Evolutionary conservation across 805 yeast species (phyloP).

Genomic region (Candida coleopterorum): DNA sequence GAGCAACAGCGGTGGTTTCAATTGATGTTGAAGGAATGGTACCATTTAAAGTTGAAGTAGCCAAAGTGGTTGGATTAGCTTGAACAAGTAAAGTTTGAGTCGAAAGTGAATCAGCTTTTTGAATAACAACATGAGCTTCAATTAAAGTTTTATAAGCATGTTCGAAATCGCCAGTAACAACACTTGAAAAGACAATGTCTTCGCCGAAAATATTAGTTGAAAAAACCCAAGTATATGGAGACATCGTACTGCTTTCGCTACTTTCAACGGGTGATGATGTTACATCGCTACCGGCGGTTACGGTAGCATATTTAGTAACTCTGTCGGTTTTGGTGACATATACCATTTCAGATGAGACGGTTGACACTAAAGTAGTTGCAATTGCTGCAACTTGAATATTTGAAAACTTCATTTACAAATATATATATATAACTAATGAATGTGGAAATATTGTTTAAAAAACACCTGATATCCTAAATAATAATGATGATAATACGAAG

Average conservation of each 20-base stretch:
- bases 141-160: constrained; percentile 12
- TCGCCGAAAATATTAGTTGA: constrained; percentile 7
- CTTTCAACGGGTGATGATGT: constrained; percentile 8
- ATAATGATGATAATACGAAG: neutral
- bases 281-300: constrained; percentile 19
- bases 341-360: constrained; percentile 14
- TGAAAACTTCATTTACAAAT: constrained; percentile 4
- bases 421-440: too few relatives aligned
- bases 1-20: constrained; percentile 19
- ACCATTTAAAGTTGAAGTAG: constrained; percentile 9
- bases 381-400: constrained; percentile 9
- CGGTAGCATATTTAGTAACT: constrained; percentile 9
- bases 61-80: constrained; percentile 9
- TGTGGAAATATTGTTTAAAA: neutral
- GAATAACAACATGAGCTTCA: constrained; percentile 13
- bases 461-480: too few relatives aligned
- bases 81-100: constrained; percentile 6
- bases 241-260: neutral
- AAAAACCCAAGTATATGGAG: constrained; percentile 5
- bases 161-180: constrained; percentile 11
- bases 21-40: constrained; percentile 12
- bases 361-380: neutral
- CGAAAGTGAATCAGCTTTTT: constrained; percentile 1
- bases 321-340: constrained; percentile 24
- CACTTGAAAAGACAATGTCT: constrained; percentile 6